Base-by-base conservation (phyloP, 768 basidiomycete genomes). In the Suillus occidentalis region DNA sequence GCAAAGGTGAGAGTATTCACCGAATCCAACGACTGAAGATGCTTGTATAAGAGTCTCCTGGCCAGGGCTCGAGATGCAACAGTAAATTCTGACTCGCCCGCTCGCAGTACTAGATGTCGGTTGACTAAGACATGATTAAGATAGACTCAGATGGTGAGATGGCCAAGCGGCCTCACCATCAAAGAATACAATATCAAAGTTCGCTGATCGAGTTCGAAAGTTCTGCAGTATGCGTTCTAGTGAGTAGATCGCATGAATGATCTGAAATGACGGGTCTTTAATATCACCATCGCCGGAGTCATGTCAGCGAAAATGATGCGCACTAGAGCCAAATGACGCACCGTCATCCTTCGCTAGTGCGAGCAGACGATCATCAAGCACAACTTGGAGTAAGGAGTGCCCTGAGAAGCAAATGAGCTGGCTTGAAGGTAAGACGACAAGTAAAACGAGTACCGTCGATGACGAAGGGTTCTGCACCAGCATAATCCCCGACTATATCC, bases 401-500 rank as follows among this genome's bases (percentile, higher is more conserved):
- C 89, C 88, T 89, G 53, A n/a, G 3, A 45, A n/a, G 31, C 52
- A 12, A 42, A 63, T 66, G 6, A 71, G 56, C 22, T 13, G 52
- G 25, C 13, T 8, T 50, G 13, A 25, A 61, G 20, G 2, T 43
- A 50, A 14, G 31, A 34, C 47, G 22, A 52, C 49, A 56, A 60
- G 13, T 22, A 6, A 34, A 34, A 22, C 39, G 61, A 1, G 43
- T 71, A 85, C 89, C 89, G 72, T 90, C 88, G 64, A 91, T 78
- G 47, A 89, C 69, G 69, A 91, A 91, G 18, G 81, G 80, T 70
- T 91, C 89, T 42, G 71, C 81, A 1, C 89, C 89, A 25, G 86
- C 89, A 72, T 89, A 90, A 70, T 89, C 89, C 4, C 88, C 88
- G 36, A 90, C 75, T 10, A 90, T 78, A 72, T 90, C 89, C 88